A percentile compares a stretch with the other conserved stretches of the same genome.
phyloP scores from a whole-genome alignment of 331 rosid genomes.

The Quercus tomentella region DNA sequence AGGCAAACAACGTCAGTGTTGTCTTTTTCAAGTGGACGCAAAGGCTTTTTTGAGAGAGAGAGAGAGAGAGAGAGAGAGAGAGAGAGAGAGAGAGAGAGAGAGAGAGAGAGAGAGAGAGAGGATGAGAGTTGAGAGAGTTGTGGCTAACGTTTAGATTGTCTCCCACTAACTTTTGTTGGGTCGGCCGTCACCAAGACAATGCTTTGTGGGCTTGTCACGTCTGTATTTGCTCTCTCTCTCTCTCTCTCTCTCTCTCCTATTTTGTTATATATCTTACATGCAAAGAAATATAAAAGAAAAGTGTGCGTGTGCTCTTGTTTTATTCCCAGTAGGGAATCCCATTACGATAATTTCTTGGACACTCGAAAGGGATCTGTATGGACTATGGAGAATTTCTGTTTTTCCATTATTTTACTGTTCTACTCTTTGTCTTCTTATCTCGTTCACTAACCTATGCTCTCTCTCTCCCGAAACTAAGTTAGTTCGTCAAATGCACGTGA shows the following conservation, averaged over 20 bases:
- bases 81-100: too few species aligned
- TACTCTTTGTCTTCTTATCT: not conserved
- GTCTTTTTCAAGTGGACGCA: constrained; percentile 25
- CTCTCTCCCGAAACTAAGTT: not conserved
- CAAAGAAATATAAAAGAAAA: not conserved
- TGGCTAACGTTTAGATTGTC: constrained; percentile 49
- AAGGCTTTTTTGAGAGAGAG: not conserved
- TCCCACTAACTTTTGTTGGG: constrained; percentile 58
- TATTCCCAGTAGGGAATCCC: constrained; percentile 12
- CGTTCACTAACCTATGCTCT: not conserved
- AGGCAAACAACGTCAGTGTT: constrained; percentile 33
- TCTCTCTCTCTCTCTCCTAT: not conserved
- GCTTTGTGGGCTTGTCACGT: constrained; percentile 50
- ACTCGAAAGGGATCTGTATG: not conserved
- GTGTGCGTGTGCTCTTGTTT: constrained; percentile 10
- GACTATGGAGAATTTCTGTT: too few species aligned
- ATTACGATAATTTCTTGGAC: not conserved
- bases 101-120: too few species aligned
- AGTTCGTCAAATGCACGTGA: constrained; percentile 18
- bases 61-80: too few species aligned
- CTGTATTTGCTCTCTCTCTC: constrained; percentile 9
- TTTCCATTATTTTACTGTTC: too few species aligned
- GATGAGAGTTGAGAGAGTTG: not conserved
- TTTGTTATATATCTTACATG: not conserved
- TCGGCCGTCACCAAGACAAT: constrained; percentile 63